Conservation (phyloP, 805 yeast genomes). For the Candida montana region DNA sequence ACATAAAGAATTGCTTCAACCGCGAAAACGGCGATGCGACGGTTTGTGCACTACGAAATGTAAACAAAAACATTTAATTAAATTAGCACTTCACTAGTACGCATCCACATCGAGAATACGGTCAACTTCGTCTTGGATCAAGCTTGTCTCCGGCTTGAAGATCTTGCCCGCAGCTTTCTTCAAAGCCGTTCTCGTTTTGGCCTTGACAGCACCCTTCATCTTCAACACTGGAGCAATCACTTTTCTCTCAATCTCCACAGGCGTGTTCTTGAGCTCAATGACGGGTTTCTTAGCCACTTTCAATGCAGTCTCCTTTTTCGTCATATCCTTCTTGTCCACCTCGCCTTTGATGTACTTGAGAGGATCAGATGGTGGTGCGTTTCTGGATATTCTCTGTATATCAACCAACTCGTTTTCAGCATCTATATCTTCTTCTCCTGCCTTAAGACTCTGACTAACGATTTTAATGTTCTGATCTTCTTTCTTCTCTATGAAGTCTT, state of each 20-base stretch:
- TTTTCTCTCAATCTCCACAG: constrained; percentile 2
- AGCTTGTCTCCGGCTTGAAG: not conserved
- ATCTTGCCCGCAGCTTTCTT: not conserved
- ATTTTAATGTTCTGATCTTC: constrained; percentile 9
- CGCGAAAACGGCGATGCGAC: not conserved
- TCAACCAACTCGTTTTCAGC: constrained; percentile 3
- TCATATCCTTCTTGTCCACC: constrained; percentile 1
- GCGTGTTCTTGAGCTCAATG: constrained; percentile 3
- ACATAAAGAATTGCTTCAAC: too few species aligned
- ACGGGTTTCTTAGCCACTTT: constrained; percentile 2
- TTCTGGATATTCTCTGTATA: constrained; percentile 12
- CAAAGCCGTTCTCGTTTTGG: not conserved
- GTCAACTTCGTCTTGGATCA: not conserved
- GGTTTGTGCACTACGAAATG: not conserved
- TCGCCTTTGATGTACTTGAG: constrained; percentile 3
- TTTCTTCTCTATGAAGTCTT: constrained; percentile 12
- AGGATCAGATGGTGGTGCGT: constrained; percentile 22
- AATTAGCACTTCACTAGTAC: too few species aligned
- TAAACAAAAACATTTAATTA: too few species aligned
- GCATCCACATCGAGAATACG: not conserved
- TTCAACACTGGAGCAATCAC: constrained; percentile 2
- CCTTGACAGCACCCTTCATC: constrained; percentile 5
- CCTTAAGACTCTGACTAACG: constrained; percentile 9
- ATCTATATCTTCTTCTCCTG: not conserved
- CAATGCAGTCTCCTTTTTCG: constrained; percentile 6